Evolutionary conservation across 108 stramenopile species (phyloP).

Genomic region (Cyclotella cryptica): DNA sequence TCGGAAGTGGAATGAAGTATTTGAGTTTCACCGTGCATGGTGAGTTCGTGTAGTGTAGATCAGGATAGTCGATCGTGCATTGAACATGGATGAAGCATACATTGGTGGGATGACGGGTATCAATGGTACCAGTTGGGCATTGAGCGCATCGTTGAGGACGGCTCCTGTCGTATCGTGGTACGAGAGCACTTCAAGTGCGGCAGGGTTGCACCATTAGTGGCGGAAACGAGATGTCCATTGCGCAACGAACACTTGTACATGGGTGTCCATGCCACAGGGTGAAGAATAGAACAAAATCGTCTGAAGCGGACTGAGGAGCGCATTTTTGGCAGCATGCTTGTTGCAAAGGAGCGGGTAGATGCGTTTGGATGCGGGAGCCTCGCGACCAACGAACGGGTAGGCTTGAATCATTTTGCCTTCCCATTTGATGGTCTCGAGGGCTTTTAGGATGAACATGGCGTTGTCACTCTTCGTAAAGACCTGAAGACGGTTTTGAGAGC

Average conservation of each 20-base stretch:
- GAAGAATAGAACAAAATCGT: too few species aligned
- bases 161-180: background rate
- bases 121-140: background rate
- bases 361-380: too few species aligned
- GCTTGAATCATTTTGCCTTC: constrained; percentile 1
- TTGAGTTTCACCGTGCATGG: background rate
- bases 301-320: too few species aligned
- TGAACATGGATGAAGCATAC: background rate
- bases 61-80: background rate
- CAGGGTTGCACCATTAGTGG: too few species aligned
- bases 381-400: too few species aligned
- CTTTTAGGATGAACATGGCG: background rate
- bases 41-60: background rate
- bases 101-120: background rate
- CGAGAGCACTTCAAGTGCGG: too few species aligned
- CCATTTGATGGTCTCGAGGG: background rate
- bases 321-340: too few species aligned
- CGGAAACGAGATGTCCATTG: too few species aligned
- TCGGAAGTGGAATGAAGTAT: constrained; percentile 5
- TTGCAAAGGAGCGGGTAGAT: too few species aligned
- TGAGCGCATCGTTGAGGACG: background rate
- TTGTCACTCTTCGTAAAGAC: background rate
- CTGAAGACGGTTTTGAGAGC: constrained; percentile 1
- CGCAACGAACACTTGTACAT: too few species aligned
- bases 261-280: too few species aligned